Percentiles rank a stretch among this genome's conserved stretches.
Conservation (phyloP, 495 filamentous ascomycete species). For the Neurospora tetraspora region DNA sequence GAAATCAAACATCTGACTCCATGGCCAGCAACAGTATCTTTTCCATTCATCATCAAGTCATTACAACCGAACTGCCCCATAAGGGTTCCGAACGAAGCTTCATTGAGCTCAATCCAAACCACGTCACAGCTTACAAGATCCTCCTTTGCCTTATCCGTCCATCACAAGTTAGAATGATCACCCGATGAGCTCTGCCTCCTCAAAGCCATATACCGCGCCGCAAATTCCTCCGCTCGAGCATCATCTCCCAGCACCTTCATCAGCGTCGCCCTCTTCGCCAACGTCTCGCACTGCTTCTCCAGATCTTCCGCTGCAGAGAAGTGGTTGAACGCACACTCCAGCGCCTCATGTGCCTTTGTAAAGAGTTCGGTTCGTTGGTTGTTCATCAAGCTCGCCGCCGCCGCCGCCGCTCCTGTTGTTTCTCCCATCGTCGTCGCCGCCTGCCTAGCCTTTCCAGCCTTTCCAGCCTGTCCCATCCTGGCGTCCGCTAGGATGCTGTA, state of each 20-base stretch:
- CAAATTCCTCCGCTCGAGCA: slow-evolving; percentile 63
- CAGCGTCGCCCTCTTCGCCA: slow-evolving; percentile 77
- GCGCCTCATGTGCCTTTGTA: slow-evolving; percentile 52
- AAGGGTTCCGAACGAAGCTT: background rate
- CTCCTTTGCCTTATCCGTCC: background rate
- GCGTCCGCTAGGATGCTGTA: slow-evolving; percentile 75
- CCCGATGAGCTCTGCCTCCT: slow-evolving; percentile 24
- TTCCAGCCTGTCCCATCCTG: slow-evolving; percentile 70
- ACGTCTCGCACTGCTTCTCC: slow-evolving; percentile 66
- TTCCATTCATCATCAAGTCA: background rate
- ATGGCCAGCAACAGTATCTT: background rate
- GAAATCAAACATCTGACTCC: background rate
- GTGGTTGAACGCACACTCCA: slow-evolving; percentile 54
- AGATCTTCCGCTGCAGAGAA: slow-evolving; percentile 68
- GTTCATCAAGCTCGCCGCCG: background rate
- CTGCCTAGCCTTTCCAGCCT: slow-evolving; percentile 16
- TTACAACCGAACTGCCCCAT: background rate
- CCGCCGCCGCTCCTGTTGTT: background rate
- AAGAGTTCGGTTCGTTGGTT: slow-evolving; percentile 47
- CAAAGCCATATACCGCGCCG: slow-evolving; percentile 57
- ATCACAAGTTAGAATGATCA: background rate
- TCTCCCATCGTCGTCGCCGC: slow-evolving; percentile 13
- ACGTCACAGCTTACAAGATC: background rate
- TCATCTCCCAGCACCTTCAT: slow-evolving; percentile 66
- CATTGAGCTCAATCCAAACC: background rate